Base-by-base conservation (phyloP, 2,329 filamentous ascomycete species). In the Fusarium tuaranense region DNA sequence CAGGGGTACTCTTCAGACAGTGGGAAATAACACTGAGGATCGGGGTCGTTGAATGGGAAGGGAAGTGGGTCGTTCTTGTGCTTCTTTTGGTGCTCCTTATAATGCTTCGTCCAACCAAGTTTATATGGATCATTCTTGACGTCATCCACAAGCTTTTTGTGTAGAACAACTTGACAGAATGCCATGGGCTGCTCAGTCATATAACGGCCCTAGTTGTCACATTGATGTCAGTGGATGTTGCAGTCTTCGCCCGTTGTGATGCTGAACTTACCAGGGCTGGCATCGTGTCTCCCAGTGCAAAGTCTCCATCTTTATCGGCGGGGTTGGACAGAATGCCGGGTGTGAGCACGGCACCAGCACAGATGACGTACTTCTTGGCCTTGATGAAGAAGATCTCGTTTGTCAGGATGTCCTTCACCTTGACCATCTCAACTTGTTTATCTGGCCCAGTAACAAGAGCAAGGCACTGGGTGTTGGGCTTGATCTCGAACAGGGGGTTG, bases 141-240 rank as follows among this genome's bases (percentile, higher is more conserved):
- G 1, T 32, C 65, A 4, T 59, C 4, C 5, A 68, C 62, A 0
- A 68, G 32, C 0, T 1, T 58, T 27, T 48, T 65, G 18, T 68
- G 32, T 0, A 68, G 62, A 16, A 66, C 62, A 0, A 66, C 38
- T 18, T 68, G 65, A 2, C 62, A 68, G 6, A 68, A 68, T 0
- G 62, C 62, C 65, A 68, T 68, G 0, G 62, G 65, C 14, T 68
- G 65, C 30, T 68, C 65, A 2, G 46, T 68, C 48, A 68, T 6
- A 10, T 66, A 68, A 9, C 44, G 62, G 10, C 65, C 65, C 65
- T 67, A 27, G 46, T 14, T 27, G 18, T 25, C 10, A 10, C 18
- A 9, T 57, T 7, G 5, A 14, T 34, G 51, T 57, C 8, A 57
- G 51, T 20, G n/a, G 18, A 4, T 34, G 18, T 16, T 27, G n/a